These are phyloP conservation scores for Brettanomyces nanus DNA, from an alignment of 805 yeast species.

Conservation along the genomic window DNA sequence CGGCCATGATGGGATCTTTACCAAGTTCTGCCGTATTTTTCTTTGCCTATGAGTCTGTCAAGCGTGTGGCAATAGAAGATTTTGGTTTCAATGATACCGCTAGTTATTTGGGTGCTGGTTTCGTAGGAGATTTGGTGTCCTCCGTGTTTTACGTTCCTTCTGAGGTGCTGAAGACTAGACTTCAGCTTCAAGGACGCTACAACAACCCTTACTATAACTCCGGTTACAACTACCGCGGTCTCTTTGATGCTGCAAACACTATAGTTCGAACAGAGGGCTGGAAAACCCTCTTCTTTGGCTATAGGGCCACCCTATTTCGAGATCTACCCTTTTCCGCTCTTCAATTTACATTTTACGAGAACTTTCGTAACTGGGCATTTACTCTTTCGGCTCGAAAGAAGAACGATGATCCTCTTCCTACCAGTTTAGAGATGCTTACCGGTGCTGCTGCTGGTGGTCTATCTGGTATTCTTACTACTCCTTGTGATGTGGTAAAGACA, in stretches of 20 bases:
- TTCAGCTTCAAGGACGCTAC: constrained; percentile 84
- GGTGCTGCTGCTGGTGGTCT: constrained; percentile 97
- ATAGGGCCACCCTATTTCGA: constrained; percentile 85
- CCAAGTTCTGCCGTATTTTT: constrained; percentile 95
- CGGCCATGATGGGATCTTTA: constrained; percentile 87
- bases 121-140: constrained; percentile 88
- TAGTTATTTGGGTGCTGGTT: constrained; percentile 77
- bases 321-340: constrained; percentile 95
- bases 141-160: constrained; percentile 89
- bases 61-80: constrained; percentile 59
- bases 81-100: constrained; percentile 66
- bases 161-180: constrained; percentile 86
- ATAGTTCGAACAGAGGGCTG: constrained; percentile 66
- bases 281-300: constrained; percentile 76
- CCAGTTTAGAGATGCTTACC: constrained; percentile 60
- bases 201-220: constrained; percentile 72
- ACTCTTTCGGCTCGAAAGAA: constrained; percentile 20
- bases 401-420: constrained; percentile 33
- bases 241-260: constrained; percentile 59
- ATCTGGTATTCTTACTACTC: constrained; percentile 85
- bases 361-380: constrained; percentile 58
- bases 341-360: constrained; percentile 93
- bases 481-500: constrained; percentile 86
- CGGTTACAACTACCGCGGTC: constrained; percentile 81
- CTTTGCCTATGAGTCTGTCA: constrained; percentile 78